Percentiles rank a stretch among this genome's conserved stretches.
Conservation (phyloP, 2,329 filamentous ascomycete species). For the Penicillium sp. region DNA sequence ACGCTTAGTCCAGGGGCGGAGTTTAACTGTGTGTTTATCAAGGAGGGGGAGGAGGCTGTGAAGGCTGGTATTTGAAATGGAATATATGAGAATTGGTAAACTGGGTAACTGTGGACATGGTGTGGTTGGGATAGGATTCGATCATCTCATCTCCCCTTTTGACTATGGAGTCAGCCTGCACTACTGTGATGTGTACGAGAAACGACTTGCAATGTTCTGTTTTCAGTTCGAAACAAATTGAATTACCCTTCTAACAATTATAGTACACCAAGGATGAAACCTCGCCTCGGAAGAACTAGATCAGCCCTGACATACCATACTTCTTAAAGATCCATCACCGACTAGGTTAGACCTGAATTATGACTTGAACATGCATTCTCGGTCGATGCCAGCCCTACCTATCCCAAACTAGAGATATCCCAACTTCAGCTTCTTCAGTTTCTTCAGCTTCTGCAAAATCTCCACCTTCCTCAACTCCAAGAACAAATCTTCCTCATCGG, state of each 20-base stretch:
- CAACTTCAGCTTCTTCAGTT: slow-evolving; percentile 31
- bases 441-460: slow-evolving; percentile 41
- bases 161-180: background rate
- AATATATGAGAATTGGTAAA: background rate
- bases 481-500: slow-evolving; percentile 42
- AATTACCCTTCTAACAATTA: background rate
- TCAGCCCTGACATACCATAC: background rate
- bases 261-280: background rate
- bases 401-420: slow-evolving; percentile 18
- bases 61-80: slow-evolving; percentile 2
- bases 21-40: slow-evolving; percentile 46
- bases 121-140: background rate
- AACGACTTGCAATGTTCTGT: background rate
- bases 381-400: background rate
- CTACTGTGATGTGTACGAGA: slow-evolving; percentile 7
- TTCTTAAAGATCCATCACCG: background rate
- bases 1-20: slow-evolving; percentile 44
- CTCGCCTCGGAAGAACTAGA: background rate
- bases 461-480: slow-evolving; percentile 42
- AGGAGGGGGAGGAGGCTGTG: slow-evolving; percentile 28
- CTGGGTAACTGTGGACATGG: background rate
- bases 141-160: background rate
- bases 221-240: background rate
- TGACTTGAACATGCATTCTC: background rate
- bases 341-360: background rate